Conservation (phyloP, 2,329 filamentous ascomycete genomes). For the Cercospora sp. region DNA sequence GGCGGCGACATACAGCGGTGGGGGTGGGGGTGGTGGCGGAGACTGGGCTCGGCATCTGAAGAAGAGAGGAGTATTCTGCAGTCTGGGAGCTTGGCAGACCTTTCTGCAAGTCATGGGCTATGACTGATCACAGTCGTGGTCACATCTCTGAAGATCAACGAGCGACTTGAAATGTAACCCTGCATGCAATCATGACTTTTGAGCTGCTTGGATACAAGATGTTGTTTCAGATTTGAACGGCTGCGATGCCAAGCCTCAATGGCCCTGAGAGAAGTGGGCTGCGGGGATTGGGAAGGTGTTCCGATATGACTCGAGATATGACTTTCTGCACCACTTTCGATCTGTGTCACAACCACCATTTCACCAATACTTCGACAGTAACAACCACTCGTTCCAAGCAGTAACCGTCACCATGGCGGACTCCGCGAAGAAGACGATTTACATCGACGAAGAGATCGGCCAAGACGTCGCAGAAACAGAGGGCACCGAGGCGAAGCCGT, state of each 20-base stretch:
- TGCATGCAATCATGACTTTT: background rate
- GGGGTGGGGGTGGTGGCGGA: background rate
- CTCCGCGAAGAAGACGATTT: slow-evolving; percentile 52
- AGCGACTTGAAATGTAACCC: background rate
- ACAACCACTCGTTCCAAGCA: background rate
- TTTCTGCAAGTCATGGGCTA: background rate
- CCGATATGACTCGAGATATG: slow-evolving; percentile 5
- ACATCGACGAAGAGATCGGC: slow-evolving; percentile 80
- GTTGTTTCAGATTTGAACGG: background rate
- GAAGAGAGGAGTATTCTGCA: background rate
- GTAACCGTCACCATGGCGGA: slow-evolving; percentile 33
- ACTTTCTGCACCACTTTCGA: background rate
- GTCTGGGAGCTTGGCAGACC: background rate
- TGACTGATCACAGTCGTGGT: background rate
- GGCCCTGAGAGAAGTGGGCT: background rate
- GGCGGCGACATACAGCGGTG: background rate
- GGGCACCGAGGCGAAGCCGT: slow-evolving; percentile 72
- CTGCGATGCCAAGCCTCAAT: background rate
- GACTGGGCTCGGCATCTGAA: background rate
- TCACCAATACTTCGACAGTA: background rate
- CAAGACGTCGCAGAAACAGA: slow-evolving; percentile 62
- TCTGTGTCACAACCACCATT: background rate
- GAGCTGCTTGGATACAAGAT: background rate
- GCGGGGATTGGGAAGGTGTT: background rate
- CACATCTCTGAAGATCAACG: background rate